These are phyloP conservation scores for Cytospora piceicola DNA, from an alignment of 2,329 filamentous ascomycete species.

Conservation along the genomic window DNA sequence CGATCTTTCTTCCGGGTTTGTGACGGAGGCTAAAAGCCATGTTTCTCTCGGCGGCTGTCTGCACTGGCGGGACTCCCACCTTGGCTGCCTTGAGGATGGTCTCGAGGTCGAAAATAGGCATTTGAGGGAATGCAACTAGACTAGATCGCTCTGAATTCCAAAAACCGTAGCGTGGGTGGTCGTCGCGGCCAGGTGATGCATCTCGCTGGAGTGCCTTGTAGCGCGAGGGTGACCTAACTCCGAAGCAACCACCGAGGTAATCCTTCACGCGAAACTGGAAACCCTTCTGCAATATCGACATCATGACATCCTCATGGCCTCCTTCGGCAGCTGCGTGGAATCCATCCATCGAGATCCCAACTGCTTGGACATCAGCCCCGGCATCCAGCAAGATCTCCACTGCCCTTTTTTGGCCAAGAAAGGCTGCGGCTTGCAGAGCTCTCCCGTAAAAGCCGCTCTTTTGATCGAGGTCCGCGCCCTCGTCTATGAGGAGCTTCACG, in stretches of 20 bases:
- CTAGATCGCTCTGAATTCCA: no score
- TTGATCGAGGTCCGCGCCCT: background rate
- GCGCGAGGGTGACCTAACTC: background rate
- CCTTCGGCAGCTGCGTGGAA: background rate
- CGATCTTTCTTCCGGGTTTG: no score
- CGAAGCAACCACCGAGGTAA: no score
- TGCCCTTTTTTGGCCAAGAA: background rate
- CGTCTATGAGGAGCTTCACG: background rate
- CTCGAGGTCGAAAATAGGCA: background rate
- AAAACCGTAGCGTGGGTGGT: no score
- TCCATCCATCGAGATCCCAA: background rate
- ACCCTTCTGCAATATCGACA: background rate
- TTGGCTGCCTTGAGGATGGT: background rate
- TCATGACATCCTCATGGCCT: background rate
- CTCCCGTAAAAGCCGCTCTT: background rate
- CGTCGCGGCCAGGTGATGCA: background rate
- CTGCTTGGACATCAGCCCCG: background rate
- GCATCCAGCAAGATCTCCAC: background rate
- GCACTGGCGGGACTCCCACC: no score
- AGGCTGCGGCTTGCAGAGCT: background rate
- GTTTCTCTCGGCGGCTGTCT: background rate
- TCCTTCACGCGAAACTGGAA: background rate
- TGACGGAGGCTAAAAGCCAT: no score
- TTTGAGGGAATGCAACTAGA: background rate
- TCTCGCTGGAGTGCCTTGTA: background rate